A percentile compares a stretch with the other conserved stretches of the same genome.
phyloP scores from a whole-genome alignment of 2,329 filamentous ascomycete genomes.

The Trichoderma atroviride region DNA sequence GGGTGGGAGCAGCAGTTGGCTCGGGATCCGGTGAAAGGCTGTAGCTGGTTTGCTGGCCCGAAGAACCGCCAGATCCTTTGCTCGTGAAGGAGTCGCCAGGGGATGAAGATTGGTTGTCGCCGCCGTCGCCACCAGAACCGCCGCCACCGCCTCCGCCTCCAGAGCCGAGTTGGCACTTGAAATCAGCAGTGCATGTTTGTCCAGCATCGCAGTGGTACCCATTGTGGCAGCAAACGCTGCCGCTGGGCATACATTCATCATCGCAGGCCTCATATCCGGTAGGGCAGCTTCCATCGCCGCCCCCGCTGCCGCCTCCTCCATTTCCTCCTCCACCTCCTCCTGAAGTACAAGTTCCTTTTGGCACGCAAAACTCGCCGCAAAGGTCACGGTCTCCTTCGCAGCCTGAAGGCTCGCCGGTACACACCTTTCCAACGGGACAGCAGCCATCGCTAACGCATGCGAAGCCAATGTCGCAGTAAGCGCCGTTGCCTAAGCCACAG shows the following conservation, averaged over 20 bases:
- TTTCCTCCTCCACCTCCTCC: slow-evolving; percentile 12
- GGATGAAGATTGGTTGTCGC: neutral
- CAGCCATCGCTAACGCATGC: slow-evolving; percentile 34
- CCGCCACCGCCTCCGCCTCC: slow-evolving; percentile 27
- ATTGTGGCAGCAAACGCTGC: slow-evolving; percentile 32
- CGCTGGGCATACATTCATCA: slow-evolving; percentile 30
- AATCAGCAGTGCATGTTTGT: slow-evolving; percentile 26
- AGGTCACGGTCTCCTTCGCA: slow-evolving; percentile 25
- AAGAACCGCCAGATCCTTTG: neutral
- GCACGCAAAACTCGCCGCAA: slow-evolving; percentile 30
- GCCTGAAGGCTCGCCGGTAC: slow-evolving; percentile 25
- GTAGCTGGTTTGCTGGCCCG: neutral
- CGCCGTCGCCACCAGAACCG: neutral
- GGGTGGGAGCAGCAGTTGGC: slow-evolving; percentile 1
- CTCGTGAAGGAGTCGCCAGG: neutral
- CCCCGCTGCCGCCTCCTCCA: slow-evolving; percentile 24
- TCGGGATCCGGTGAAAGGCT: slow-evolving; percentile 15
- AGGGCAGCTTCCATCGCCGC: slow-evolving; percentile 17
- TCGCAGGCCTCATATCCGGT: slow-evolving; percentile 27
- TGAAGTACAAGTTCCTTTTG: slow-evolving; percentile 27
- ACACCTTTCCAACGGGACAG: slow-evolving; percentile 37
- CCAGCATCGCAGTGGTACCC: slow-evolving; percentile 31
- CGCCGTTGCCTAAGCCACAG: slow-evolving; percentile 30
- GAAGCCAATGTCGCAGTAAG: slow-evolving; percentile 26
- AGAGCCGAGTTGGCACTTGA: slow-evolving; percentile 22